Evolutionary conservation across 805 yeast genomes (phyloP), one percentile per base, ranked within the genome.

Genomic region (Limtongia smithiae): DNA sequence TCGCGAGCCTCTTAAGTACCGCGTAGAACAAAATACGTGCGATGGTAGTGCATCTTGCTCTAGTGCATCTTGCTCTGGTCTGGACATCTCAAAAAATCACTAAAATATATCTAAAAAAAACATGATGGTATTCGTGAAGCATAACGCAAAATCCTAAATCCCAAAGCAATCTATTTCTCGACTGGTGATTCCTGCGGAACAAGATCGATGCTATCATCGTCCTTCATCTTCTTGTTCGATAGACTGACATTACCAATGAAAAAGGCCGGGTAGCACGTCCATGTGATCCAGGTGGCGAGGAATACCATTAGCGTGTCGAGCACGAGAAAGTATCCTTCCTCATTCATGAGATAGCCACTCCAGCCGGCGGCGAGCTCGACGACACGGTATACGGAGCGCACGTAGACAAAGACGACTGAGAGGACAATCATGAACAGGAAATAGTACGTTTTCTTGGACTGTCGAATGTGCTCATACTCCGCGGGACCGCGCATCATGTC

Each of bases 301-400:
- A 73, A 62, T 68, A 80, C 70, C 82, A 80, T 77, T 48, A 80
- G 57, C 3, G 77, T 76, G 56, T 81, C 85, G 25, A 81, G 63
- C 18, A 72, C 69, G 63, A 80, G 68, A 54, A 81, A 77, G 55
- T 75, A 78, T 40, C 68, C 64, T 58, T 81, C 85, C 44, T 74
- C 76, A 1, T 74, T 69, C 40, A 82, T 81, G 59, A 85, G 67
- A 46, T 64, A 71, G 1, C 90, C 87, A 8, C 60, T 47, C 81
- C 85, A 83, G 7, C 85, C 86, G 58, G 78, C 75, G 1, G 78
- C 65, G 50, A 85, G 68, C 65, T 85, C 93, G 33, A 77, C 71
- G 31, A 83, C 74, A 64, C 93, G 75, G 65, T 83, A 85, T 30
- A 80, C 70, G 57, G 88, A 82, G 62, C 94, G 75, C 28, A 77